Conservation (phyloP, 164 flowering plant genomes). For the Protea cynaroides region DNA sequence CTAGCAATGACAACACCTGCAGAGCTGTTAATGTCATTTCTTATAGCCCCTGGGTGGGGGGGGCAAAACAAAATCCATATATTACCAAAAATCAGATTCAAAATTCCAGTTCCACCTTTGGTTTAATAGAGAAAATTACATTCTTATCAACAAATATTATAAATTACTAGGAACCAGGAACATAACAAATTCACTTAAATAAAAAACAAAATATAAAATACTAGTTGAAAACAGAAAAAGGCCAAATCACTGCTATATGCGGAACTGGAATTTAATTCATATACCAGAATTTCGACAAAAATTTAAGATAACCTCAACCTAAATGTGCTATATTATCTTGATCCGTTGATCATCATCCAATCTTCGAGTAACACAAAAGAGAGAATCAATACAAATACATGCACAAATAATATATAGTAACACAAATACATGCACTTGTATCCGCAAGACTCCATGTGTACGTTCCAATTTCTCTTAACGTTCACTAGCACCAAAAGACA, state of each 20-base stretch:
- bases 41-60: background rate
- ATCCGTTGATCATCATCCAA: background rate
- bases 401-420: too few relatives aligned
- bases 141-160: background rate
- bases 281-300: background rate
- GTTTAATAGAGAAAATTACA: background rate
- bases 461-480: background rate
- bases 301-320: background rate
- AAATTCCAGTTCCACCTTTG: background rate
- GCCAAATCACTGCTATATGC: background rate
- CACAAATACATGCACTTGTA: too few relatives aligned
- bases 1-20: constrained; percentile 25
- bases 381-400: constrained; percentile 7
- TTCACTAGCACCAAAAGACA: too few relatives aligned
- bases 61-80: background rate
- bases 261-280: background rate
- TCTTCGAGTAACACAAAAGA: background rate
- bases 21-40: constrained; percentile 20
- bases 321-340: background rate
- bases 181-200: background rate
- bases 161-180: background rate
- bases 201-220: background rate
- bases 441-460: background rate
- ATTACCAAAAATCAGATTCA: background rate
- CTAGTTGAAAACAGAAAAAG: background rate